These are phyloP conservation scores for Pyrenophora seminiperda DNA, from an alignment of 2,329 filamentous ascomycete genomes.

Conservation along the genomic window DNA sequence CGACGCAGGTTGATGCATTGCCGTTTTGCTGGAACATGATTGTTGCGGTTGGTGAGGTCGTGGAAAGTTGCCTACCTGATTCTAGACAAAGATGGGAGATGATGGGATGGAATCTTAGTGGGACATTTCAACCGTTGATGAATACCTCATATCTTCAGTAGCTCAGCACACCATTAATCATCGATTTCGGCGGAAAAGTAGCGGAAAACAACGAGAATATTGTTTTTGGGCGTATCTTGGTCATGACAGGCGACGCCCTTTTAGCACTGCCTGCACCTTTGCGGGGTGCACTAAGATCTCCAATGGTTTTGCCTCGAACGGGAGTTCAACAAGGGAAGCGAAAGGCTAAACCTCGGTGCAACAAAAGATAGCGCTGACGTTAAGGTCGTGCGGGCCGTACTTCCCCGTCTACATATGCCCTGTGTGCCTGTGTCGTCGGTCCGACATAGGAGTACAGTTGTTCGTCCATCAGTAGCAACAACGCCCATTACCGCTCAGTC, in stretches of 20 bases:
- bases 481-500: no score
- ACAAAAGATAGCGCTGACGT: no score
- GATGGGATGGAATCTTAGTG: neutral
- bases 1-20: constrained; percentile 43
- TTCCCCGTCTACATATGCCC: no score
- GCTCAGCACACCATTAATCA: neutral
- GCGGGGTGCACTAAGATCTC: neutral
- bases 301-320: constrained; percentile 1
- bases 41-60: constrained; percentile 2
- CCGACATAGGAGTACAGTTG: neutral
- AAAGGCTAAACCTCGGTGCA: constrained; percentile 14
- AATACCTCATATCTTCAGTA: no score
- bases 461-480: neutral
- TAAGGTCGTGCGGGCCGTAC: constrained; percentile 6
- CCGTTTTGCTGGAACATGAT: constrained; percentile 39
- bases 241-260: neutral
- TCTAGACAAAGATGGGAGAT: neutral
- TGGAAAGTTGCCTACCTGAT: neutral
- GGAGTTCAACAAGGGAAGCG: neutral
- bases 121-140: no score
- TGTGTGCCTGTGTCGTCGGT: neutral
- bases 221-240: neutral
- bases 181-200: neutral
- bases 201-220: neutral
- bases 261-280: neutral